Conservation (phyloP, 331 rosid genomes). For the Erythrophleum ivorense region DNA sequence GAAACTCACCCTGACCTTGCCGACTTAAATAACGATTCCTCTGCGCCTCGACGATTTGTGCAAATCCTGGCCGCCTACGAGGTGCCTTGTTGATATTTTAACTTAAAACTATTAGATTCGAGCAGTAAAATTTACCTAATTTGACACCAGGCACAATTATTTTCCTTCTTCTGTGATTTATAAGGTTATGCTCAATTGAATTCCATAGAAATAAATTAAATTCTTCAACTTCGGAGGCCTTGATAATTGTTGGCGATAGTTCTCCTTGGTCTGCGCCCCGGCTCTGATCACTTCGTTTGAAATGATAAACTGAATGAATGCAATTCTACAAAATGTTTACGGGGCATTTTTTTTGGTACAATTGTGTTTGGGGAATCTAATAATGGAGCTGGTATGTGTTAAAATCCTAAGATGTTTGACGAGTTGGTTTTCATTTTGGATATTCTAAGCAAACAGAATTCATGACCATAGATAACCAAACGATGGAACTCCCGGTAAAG, state of each 20-base stretch:
- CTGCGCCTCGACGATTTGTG: conserved; percentile 71
- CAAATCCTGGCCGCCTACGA: conserved; percentile 93
- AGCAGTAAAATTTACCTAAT: neutral
- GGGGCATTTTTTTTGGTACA: neutral
- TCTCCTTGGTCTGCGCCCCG: neutral
- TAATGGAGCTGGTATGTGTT: neutral
- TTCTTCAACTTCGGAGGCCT: neutral
- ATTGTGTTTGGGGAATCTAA: neutral
- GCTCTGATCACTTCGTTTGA: neutral
- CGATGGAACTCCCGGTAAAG: neutral
- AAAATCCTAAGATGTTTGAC: neutral
- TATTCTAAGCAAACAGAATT: neutral
- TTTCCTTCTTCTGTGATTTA: neutral
- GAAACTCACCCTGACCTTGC: conserved; percentile 95
- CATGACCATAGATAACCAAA: conserved; percentile 12
- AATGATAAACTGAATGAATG: conserved; percentile 10
- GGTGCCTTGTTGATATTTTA: conserved; percentile 45
- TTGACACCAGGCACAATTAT: neutral
- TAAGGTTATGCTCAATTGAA: neutral
- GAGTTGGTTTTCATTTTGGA: conserved; percentile 20
- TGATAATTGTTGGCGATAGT: neutral
- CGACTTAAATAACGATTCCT: conserved; percentile 57
- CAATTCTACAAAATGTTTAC: neutral
- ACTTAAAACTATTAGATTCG: neutral
- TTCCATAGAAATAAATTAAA: neutral